Evolutionary conservation across 2,329 filamentous ascomycete species (phyloP), one percentile per base, ranked within the genome.

Genomic region (Hymenoscyphus scutula): DNA sequence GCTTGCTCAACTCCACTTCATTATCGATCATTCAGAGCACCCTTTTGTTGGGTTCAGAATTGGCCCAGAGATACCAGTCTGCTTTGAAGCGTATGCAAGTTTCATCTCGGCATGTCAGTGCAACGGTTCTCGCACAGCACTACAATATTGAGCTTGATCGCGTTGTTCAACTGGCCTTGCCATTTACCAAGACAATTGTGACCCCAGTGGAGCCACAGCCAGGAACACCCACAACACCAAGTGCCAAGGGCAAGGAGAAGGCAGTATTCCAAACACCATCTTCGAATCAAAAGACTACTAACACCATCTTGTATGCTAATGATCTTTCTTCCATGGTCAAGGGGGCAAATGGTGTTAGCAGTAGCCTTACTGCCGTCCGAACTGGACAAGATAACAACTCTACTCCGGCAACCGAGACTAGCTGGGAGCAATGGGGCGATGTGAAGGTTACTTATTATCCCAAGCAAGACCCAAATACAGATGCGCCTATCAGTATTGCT

Each of bases 61-160:
- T 99, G 65, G 94, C 95, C 13, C 91, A 97, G 77, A 87, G 95
- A 70, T 99, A 97, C 70, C 90, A 96, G 75, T 92, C 91, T 10
- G 92, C 92, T 19, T 88, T 95, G 65, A 92, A 93, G 76, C 87
- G 92, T 29, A 81, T 89, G 58, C 80, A 83, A 55, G 85, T 84
- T 63, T 81, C 87, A 15, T 84, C 82, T 29, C 84, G 85, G 56
- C 82, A 88, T 68, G 82, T 93, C 53, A 90, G 90, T 72, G 84
- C 86, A 48, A 86, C 87, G 32, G 79, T 97, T 56, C 81, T 97
- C 58, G 85, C 88, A 27, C 93, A 92, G 66, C 95, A 99, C 76
- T 99, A 90, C 76, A 88, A 89, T 69, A 88, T 90, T 68, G 84
- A 88, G 65, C 79, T 90, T 5, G 92, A 97, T 65, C 89, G 90